phyloP scores from a whole-genome alignment of 2,329 filamentous ascomycete genomes.

The Delphinella strobiligena region DNA sequence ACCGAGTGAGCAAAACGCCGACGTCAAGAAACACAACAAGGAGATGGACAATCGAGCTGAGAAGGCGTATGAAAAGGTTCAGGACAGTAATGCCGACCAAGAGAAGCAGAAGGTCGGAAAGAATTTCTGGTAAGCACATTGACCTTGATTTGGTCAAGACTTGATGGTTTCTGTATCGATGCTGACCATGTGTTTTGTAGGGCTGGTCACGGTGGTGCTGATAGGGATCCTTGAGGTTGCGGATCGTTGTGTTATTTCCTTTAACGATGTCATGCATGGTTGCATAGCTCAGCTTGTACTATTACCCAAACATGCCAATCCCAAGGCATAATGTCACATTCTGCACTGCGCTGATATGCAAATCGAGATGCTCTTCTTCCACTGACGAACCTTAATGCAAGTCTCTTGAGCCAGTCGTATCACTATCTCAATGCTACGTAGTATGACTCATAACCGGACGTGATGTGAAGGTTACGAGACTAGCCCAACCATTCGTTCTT shows the following conservation, averaged over 20 bases:
- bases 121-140: slow-evolving; percentile 22
- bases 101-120: slow-evolving; percentile 31
- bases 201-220: slow-evolving; percentile 7
- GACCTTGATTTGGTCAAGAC: neutral
- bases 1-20: slow-evolving; percentile 17
- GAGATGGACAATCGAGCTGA: slow-evolving; percentile 32
- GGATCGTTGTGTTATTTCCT: neutral
- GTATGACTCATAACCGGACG: too few species aligned
- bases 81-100: slow-evolving; percentile 25
- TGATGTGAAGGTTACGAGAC: too few species aligned
- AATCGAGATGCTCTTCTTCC: too few species aligned
- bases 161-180: neutral
- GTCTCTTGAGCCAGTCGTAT: too few species aligned
- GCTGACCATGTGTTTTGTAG: neutral
- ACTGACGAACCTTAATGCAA: too few species aligned
- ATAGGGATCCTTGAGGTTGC: slow-evolving; percentile 10
- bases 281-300: too few species aligned
- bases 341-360: too few species aligned
- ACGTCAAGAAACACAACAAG: slow-evolving; percentile 31
- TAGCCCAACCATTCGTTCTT: too few species aligned
- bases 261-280: too few species aligned
- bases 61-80: slow-evolving; percentile 26
- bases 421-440: too few species aligned
- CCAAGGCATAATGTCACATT: too few species aligned
- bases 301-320: too few species aligned